Conservation (phyloP, 2,329 filamentous ascomycete species). For the Chalaropsis ovoidea region DNA sequence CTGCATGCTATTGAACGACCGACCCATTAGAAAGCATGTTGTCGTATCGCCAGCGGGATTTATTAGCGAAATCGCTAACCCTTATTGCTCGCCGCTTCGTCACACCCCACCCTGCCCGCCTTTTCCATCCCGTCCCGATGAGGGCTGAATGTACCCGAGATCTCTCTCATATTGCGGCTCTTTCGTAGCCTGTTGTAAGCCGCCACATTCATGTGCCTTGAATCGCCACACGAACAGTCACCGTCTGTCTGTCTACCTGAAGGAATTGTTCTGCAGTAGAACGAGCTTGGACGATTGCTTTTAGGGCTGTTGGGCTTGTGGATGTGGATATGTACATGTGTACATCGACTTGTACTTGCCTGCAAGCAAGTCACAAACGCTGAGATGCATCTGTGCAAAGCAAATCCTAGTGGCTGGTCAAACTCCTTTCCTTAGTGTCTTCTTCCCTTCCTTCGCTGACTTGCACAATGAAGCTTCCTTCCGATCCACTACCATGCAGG, state of each 20-base stretch:
- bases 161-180: too few relatives aligned
- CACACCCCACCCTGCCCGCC: too few relatives aligned
- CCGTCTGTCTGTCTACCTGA: neutral
- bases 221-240: neutral
- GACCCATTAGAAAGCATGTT: too few relatives aligned
- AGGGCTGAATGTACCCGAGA: too few relatives aligned
- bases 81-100: neutral
- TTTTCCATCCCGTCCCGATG: too few relatives aligned
- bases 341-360: neutral
- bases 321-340: too few relatives aligned
- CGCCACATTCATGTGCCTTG: neutral
- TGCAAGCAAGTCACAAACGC: neutral
- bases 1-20: too few relatives aligned
- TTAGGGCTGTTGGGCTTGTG: neutral
- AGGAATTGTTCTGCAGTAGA: neutral
- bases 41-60: too few relatives aligned
- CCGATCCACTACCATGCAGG: neutral
- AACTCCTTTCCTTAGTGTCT: neutral
- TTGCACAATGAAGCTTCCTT: neutral
- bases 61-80: neutral
- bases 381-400: too few relatives aligned
- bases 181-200: neutral
- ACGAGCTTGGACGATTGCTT: constrained; percentile 1
- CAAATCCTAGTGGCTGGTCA: neutral
- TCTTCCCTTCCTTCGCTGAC: neutral